Base-by-base conservation (phyloP, 2,329 filamentous ascomycete genomes). In the Cladosporium cucumerinum region DNA sequence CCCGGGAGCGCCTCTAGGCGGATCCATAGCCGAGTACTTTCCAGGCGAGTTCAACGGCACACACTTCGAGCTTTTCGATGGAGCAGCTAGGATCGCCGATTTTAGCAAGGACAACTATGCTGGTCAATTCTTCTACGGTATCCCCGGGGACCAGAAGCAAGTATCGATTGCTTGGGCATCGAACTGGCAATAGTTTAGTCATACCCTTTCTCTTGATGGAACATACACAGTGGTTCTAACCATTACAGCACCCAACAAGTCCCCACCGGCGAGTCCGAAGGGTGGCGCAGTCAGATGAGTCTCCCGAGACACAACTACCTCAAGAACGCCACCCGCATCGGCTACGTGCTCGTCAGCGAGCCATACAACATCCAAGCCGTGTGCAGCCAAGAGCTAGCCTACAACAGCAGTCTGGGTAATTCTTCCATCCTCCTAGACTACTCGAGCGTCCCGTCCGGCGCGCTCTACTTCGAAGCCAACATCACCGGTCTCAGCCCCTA, bases 11-110 rank as follows among this genome's bases (percentile, higher is more conserved):
- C 85, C 85, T 0, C 75, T 82, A 0, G 85, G 85, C 10, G 85
- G 85, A 0, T 85, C 82, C 1, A 80, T 82, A 21, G 80, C 80
- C 0, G 74, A 87, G 72, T 87, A 87, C 71, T 85, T 84, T 76
- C 76, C 83, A 0, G 87, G 87, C 5, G 77, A 74, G 2, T 89
- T 88, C 77, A 87, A 89, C 67, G 87, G 87, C n/a, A 88, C 85
- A 0, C 84, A 86, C 71, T 89, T 87, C 66, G 74, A 70, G 18
- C 72, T 81, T 1, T 74, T 78, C 28, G 83, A 84, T 67, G 70
- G 67, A 12, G 73, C 71, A 2, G 68, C 73, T 21, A 72, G 73
- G 21, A 66, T 75, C 57, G 67, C 69, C 21, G 73, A 75, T 60
- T 75, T 74, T 34, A 70, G 65, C 30, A 75, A 75, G 71, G 83